Base-by-base conservation (phyloP, 2,329 filamentous ascomycete species). In the Pseudocercospora crystallina region DNA sequence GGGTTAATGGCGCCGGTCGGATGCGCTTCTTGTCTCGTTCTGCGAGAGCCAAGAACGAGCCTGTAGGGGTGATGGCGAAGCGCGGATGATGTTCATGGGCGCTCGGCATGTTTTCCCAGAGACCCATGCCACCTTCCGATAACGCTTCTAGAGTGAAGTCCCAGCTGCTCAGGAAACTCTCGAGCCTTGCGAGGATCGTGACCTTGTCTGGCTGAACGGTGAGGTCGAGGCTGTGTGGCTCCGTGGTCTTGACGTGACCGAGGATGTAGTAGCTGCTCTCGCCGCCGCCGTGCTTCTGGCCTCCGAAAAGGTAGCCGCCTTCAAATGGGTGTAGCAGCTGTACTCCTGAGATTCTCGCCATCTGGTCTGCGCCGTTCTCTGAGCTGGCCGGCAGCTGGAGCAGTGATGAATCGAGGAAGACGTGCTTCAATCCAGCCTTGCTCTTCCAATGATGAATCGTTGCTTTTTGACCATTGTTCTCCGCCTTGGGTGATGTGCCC, bases 381-480 rank as follows among this genome's bases (percentile, higher is more conserved):
- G 54, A 47, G 2, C 29, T 31, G 5, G 34, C 26, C 20, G 51
- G 15, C n/a, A 62, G 36, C 10, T 38, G 38, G 13, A 65, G 39
- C 17, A 61, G 40, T 9, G 59, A 54, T 8, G 66, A 64, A 49
- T 70, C 64, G 7, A 70, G 54, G 31, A 65, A 65, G 9, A 58
- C 55, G 41, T 67, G 62, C 38, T 58, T 59, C 17, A 69, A 43
- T 3, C 67, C 67, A 5, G 49, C 52, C 36, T 60, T 64, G 51
- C 61, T 63, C 55, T 67, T 65, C 67, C 67, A 70, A 41, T 68
- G 61, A 12, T 62, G 56, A 7, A 69, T 52, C 4, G 45, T 44
- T 5, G 61, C 61, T n/a, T 42, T 40, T 12, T 40, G 17, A 5
- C 31, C 40, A n/a, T 34, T 50, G 8, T 45, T 26, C 14, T 35